These are phyloP conservation scores for Russula lepida DNA, from an alignment of 768 basidiomycete species.

Conservation along the genomic window DNA sequence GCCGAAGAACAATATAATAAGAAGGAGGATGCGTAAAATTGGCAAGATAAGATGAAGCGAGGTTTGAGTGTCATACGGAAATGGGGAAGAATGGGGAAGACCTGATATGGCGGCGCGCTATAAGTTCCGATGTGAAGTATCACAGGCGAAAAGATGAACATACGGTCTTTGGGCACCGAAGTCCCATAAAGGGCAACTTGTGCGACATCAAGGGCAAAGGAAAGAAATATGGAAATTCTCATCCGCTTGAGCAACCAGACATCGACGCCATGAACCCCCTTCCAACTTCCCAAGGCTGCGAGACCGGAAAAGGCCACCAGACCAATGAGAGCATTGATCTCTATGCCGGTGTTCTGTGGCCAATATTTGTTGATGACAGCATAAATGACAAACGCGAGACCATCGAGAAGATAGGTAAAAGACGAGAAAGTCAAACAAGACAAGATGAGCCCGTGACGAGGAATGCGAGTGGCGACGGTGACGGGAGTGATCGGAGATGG, in stretches of 20 bases:
- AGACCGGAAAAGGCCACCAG: constrained; percentile 63
- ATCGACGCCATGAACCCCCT: constrained; percentile 60
- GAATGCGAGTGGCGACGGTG: constrained; percentile 61
- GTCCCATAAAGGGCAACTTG: constrained; percentile 49
- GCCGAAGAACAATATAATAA: constrained; percentile 50
- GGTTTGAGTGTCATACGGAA: constrained; percentile 29
- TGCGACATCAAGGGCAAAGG: constrained; percentile 51
- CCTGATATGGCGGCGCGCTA: constrained; percentile 2
- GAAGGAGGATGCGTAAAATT: constrained; percentile 54
- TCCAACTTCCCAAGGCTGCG: constrained; percentile 70
- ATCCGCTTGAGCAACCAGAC: constrained; percentile 59
- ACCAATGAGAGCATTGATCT: constrained; percentile 59
- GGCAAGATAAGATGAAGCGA: constrained; percentile 49
- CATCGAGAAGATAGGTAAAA: constrained; percentile 72
- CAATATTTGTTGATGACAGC: constrained; percentile 59
- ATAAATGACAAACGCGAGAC: constrained; percentile 57
- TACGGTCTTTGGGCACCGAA: constrained; percentile 29
- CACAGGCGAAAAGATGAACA: not conserved
- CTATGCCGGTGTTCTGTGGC: constrained; percentile 54
- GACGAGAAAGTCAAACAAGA: constrained; percentile 58
- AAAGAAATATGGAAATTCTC: constrained; percentile 43
- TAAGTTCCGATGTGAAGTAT: not conserved
- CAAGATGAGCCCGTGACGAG: constrained; percentile 71
- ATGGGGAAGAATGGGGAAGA: constrained; percentile 16
- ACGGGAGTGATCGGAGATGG: constrained; percentile 68